Evolutionary conservation across 306 rosid genomes (phyloP).

Genomic region (Cicer bijugum): DNA sequence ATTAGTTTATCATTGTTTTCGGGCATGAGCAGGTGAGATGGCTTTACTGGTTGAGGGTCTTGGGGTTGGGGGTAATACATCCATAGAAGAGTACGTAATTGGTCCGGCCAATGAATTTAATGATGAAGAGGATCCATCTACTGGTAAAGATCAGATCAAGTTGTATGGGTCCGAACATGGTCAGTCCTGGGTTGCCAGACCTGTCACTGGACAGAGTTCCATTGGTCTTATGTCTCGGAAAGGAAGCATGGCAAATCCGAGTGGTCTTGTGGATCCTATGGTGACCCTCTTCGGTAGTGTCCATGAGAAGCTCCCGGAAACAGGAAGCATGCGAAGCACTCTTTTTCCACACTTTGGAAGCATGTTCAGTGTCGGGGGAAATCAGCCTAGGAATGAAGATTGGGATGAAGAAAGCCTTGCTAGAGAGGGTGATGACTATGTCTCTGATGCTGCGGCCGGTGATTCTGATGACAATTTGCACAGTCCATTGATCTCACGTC

Average conservation of each 20-base stretch:
- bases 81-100: constrained; percentile 85
- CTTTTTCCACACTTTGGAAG: constrained; percentile 98
- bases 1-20: constrained; percentile 2
- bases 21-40: constrained; percentile 79
- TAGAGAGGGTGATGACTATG: constrained; percentile 80
- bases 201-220: constrained; percentile 68
- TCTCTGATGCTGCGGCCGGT: constrained; percentile 65
- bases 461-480: constrained; percentile 84
- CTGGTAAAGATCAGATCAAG: constrained; percentile 63
- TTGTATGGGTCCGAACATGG: constrained; percentile 85
- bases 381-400: constrained; percentile 77
- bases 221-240: constrained; percentile 67
- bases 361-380: constrained; percentile 92
- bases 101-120: constrained; percentile 68
- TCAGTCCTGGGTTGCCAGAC: constrained; percentile 89
- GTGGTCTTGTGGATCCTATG: constrained; percentile 79
- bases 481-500: constrained; percentile 87
- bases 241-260: constrained; percentile 76
- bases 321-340: constrained; percentile 86
- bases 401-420: constrained; percentile 95
- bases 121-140: constrained; percentile 67
- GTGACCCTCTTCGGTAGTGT: constrained; percentile 92
- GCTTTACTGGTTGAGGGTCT: constrained; percentile 98
- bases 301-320: constrained; percentile 78
- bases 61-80: constrained; percentile 77